A percentile compares a stretch with the other conserved stretches of the same genome.
Evolutionary conservation across 306 rosid species (phyloP).

Genomic region (Prunus mume): DNA sequence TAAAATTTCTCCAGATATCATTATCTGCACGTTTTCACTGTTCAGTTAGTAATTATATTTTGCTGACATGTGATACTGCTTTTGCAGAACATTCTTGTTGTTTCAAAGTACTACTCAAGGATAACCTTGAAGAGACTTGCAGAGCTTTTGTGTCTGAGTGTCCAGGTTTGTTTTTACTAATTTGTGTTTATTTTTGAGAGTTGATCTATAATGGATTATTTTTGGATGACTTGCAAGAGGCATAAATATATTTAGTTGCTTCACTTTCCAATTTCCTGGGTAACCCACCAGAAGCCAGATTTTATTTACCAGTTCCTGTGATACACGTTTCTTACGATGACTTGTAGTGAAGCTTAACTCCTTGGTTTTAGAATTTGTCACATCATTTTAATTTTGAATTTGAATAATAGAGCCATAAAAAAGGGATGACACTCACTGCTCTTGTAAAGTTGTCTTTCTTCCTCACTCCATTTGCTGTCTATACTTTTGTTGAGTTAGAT

Average conservation of each 20-base stretch:
- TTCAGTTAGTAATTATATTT: not conserved
- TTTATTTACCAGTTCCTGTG: not conserved
- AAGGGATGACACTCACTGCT: not conserved
- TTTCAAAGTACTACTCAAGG: slow-evolving; percentile 73
- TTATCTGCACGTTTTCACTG: not conserved
- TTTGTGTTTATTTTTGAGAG: not conserved
- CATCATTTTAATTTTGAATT: not conserved
- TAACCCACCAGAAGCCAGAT: not conserved
- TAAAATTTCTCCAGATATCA: slow-evolving; percentile 21
- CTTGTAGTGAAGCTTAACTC: not conserved
- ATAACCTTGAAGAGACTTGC: slow-evolving; percentile 68
- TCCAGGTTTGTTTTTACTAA: slow-evolving; percentile 54
- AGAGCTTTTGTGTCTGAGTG: slow-evolving; percentile 66
- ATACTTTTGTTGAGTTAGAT: not conserved
- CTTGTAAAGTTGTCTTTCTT: not conserved
- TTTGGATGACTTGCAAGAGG: not conserved
- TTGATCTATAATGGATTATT: not conserved
- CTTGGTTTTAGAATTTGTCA: not conserved
- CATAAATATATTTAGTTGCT: not conserved
- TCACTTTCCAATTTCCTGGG: not conserved
- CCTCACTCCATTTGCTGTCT: not conserved
- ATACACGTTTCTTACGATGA: not conserved
- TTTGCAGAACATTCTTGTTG: slow-evolving; percentile 82
- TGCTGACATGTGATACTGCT: slow-evolving; percentile 8
- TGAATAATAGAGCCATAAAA: not conserved